Conservation (phyloP, 2,329 filamentous ascomycete genomes). For the Diaporthe batatas region DNA sequence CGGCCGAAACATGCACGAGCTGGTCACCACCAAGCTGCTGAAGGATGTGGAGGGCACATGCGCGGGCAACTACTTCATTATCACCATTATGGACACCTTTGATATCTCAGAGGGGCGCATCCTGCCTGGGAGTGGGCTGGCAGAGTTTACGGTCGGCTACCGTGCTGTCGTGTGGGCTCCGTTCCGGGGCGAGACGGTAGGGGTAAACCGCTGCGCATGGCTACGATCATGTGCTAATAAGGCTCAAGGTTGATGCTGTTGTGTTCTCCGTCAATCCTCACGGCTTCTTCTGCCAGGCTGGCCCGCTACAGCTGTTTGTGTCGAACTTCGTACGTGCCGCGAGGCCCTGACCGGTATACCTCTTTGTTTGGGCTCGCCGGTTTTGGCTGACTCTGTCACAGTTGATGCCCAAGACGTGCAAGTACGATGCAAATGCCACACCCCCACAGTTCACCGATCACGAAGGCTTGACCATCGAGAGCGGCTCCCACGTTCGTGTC, state of each 20-base stretch:
- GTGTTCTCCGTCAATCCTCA: slow-evolving; percentile 92
- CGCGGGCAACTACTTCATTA: slow-evolving; percentile 96
- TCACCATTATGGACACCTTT: slow-evolving; percentile 96
- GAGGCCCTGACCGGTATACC: not conserved
- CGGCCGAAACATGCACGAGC: slow-evolving; percentile 90
- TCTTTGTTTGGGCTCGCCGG: not conserved
- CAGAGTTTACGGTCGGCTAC: slow-evolving; percentile 95
- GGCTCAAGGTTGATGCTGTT: slow-evolving; percentile 85
- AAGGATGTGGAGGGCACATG: slow-evolving; percentile 96
- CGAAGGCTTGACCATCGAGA: slow-evolving; percentile 92
- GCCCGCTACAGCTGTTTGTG: slow-evolving; percentile 83
- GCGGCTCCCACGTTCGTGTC: slow-evolving; percentile 90
- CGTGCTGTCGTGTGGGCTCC: slow-evolving; percentile 97
- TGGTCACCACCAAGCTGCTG: slow-evolving; percentile 89
- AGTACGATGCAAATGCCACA: slow-evolving; percentile 94
- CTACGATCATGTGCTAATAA: slow-evolving; percentile 36
- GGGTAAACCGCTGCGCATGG: slow-evolving; percentile 34
- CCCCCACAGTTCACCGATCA: slow-evolving; percentile 98
- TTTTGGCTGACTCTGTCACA: slow-evolving; percentile 55
- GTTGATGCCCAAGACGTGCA: slow-evolving; percentile 93
- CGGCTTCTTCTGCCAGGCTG: slow-evolving; percentile 90
- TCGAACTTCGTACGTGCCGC: slow-evolving; percentile 78
- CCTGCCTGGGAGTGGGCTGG: slow-evolving; percentile 89
- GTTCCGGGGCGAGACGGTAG: slow-evolving; percentile 96
- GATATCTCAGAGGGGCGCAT: slow-evolving; percentile 95